phyloP scores from a whole-genome alignment of 768 basidiomycete genomes.

The Chalciporus pseudorubinellus region DNA sequence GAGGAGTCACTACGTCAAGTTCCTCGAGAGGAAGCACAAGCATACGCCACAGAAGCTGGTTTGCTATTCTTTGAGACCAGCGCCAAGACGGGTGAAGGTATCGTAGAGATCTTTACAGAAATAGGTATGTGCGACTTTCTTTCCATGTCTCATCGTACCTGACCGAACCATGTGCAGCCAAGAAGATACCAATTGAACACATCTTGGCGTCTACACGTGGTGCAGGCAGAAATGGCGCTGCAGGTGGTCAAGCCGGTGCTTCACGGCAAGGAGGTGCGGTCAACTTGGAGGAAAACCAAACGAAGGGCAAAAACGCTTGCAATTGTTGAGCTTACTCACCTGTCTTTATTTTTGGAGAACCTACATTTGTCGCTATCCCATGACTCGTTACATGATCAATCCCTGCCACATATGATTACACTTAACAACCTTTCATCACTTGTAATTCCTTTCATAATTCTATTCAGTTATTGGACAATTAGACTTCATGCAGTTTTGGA shows the following conservation, averaged over 20 bases:
- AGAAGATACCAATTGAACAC: slow-evolving; percentile 90
- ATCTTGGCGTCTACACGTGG: slow-evolving; percentile 82
- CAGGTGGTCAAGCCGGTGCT: slow-evolving; percentile 50
- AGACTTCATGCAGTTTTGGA: slow-evolving; percentile 6
- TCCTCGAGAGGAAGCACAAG: slow-evolving; percentile 90
- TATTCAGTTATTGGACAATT: slow-evolving; percentile 14
- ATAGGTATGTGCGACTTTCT: slow-evolving; percentile 62
- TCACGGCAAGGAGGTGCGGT: slow-evolving; percentile 55
- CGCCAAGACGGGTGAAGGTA: slow-evolving; percentile 94
- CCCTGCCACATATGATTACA: slow-evolving; percentile 25
- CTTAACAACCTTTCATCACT: slow-evolving; percentile 12
- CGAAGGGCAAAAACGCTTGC: slow-evolving; percentile 74
- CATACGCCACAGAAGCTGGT: slow-evolving; percentile 93
- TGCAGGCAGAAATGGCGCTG: slow-evolving; percentile 58
- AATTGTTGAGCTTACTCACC: slow-evolving; percentile 57
- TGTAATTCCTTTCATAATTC: slow-evolving; percentile 32
- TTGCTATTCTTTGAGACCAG: slow-evolving; percentile 96
- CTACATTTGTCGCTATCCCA: slow-evolving; percentile 19
- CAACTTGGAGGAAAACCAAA: slow-evolving; percentile 64
- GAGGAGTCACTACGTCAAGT: slow-evolving; percentile 87
- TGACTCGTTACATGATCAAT: slow-evolving; percentile 20
- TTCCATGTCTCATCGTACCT: neutral
- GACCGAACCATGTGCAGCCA: slow-evolving; percentile 46
- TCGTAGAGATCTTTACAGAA: slow-evolving; percentile 96
- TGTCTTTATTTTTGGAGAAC: slow-evolving; percentile 15